phyloP scores from a whole-genome alignment of 2,329 filamentous ascomycete genomes.

The Lecanosticta acicola region DNA sequence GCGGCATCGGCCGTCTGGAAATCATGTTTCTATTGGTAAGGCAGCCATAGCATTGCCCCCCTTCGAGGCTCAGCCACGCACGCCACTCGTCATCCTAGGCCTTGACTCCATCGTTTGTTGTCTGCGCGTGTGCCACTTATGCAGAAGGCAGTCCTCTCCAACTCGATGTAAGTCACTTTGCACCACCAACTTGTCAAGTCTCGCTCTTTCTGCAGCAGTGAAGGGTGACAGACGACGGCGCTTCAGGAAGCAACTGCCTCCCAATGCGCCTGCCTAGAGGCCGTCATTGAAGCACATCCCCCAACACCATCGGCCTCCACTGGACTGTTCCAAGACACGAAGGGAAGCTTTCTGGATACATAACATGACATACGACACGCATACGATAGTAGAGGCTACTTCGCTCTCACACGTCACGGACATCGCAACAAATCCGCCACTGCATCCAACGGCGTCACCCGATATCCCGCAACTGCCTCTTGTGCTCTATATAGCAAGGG shows the following conservation, averaged over 20 bases:
- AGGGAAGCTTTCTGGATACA: neutral
- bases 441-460: conserved; percentile 72
- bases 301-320: too few species aligned
- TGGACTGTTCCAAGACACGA: neutral
- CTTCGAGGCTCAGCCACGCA: neutral
- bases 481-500: conserved; percentile 84
- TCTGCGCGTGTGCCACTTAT: neutral
- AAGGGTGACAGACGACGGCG: too few species aligned
- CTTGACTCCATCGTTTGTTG: conserved; percentile 1
- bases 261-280: conserved; percentile 8
- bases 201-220: too few species aligned
- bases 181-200: too few species aligned
- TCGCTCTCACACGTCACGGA: conserved; percentile 75
- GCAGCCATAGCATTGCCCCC: neutral
- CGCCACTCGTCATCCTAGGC: conserved; percentile 8
- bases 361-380: conserved; percentile 24
- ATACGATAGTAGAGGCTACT: conserved; percentile 62
- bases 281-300: too few species aligned
- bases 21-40: neutral
- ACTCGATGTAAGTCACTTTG: neutral
- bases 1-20: too few species aligned
- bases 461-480: conserved; percentile 64
- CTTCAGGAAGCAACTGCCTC: conserved; percentile 5
- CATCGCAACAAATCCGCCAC: conserved; percentile 79
- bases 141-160: neutral